A percentile compares a stretch with the other conserved stretches of the same genome.
phyloP scores from a whole-genome alignment of 805 yeast genomes.

The Barnettozyma sucrosica region DNA sequence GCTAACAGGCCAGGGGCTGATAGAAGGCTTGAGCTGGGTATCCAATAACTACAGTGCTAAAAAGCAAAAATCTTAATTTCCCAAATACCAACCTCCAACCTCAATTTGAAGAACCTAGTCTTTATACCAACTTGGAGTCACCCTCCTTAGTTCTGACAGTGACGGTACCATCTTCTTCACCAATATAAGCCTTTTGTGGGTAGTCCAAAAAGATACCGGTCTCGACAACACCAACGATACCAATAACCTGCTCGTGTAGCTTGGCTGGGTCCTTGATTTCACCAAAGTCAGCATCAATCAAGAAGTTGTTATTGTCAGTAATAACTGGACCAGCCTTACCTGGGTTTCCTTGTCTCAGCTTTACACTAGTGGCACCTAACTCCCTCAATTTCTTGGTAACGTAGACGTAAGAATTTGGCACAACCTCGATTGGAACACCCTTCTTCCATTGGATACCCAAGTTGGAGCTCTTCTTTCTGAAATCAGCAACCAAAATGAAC shows the following conservation, averaged over 20 bases:
- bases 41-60: constrained; percentile 48
- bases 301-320: constrained; percentile 91
- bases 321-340: constrained; percentile 97
- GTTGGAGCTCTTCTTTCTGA: constrained; percentile 64
- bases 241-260: constrained; percentile 63
- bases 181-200: constrained; percentile 81
- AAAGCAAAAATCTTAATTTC: background rate
- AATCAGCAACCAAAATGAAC: constrained; percentile 89
- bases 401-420: constrained; percentile 80
- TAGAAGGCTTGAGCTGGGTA: constrained; percentile 85
- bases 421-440: constrained; percentile 94
- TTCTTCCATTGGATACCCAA: constrained; percentile 81
- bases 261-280: constrained; percentile 45
- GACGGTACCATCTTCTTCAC: constrained; percentile 71
- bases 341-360: constrained; percentile 76
- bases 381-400: constrained; percentile 56
- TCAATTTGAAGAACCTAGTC: background rate
- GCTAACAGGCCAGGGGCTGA: constrained; percentile 81
- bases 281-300: constrained; percentile 92
- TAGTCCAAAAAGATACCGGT: constrained; percentile 78
- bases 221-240: constrained; percentile 89
- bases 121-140: constrained; percentile 11
- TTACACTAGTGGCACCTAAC: constrained; percentile 60
- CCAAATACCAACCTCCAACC: background rate
- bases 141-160: constrained; percentile 28